Conservation (phyloP, 768 basidiomycete species). For the Gelatoporia subvermispora region DNA sequence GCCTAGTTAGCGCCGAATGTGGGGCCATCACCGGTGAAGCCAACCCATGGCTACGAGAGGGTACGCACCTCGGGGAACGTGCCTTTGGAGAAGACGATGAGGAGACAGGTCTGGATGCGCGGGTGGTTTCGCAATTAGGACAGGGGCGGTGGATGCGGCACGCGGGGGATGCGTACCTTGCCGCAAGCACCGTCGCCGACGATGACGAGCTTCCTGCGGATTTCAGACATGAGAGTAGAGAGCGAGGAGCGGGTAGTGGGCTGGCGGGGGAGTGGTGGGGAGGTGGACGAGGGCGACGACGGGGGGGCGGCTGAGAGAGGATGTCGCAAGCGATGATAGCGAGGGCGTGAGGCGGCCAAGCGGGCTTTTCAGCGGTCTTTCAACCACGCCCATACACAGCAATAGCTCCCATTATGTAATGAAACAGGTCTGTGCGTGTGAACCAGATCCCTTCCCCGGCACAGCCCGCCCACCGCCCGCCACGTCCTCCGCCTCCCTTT, state of each 20-base stretch:
- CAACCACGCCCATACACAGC: slow-evolving; percentile 13
- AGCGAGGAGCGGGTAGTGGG: slow-evolving; percentile 3
- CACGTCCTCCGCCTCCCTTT: too few species aligned
- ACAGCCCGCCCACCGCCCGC: too few species aligned
- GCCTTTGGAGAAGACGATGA: slow-evolving; percentile 95
- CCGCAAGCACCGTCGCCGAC: slow-evolving; percentile 98
- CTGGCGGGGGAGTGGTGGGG: background rate
- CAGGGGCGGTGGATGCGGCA: slow-evolving; percentile 7
- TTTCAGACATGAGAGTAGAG: slow-evolving; percentile 74
- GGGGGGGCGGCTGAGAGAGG: slow-evolving; percentile 3
- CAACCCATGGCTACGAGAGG: slow-evolving; percentile 1
- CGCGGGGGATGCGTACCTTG: slow-evolving; percentile 49
- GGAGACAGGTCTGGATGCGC: slow-evolving; percentile 69
- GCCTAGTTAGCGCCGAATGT: slow-evolving; percentile 6
- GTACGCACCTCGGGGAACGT: slow-evolving; percentile 86
- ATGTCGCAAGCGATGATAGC: slow-evolving; percentile 9
- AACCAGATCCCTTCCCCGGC: slow-evolving; percentile 16
- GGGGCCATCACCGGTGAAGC: slow-evolving; percentile 1
- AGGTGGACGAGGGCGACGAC: slow-evolving; percentile 4
- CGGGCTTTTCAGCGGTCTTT: slow-evolving; percentile 21
- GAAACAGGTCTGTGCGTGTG: slow-evolving; percentile 19
- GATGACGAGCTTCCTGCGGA: slow-evolving; percentile 97
- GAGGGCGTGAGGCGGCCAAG: slow-evolving; percentile 10
- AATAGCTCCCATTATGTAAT: slow-evolving; percentile 8
- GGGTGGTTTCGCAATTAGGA: slow-evolving; percentile 7